These are phyloP conservation scores for Microbotryomycetes sp. DNA, from an alignment of 1,284 basidiomycete species.

Conservation along the genomic window DNA sequence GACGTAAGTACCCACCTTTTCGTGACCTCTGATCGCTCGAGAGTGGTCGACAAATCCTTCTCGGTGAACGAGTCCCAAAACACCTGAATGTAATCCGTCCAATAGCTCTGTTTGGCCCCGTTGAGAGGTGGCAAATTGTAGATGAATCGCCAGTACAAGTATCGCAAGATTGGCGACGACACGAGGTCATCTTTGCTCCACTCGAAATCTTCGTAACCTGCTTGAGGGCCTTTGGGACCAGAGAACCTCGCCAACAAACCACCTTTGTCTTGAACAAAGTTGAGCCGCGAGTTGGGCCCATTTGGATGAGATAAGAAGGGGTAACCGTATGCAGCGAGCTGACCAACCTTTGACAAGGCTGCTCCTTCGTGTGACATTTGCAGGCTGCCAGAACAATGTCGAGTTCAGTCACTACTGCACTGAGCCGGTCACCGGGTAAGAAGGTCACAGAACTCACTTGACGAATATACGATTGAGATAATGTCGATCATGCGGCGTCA, in stretches of 20 bases:
- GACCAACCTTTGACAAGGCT: constrained; percentile 23
- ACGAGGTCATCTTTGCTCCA: constrained; percentile 10
- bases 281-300: constrained; percentile 25
- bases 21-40: constrained; percentile 28
- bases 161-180: constrained; percentile 18
- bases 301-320: constrained; percentile 26
- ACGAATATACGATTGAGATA: constrained; percentile 26
- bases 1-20: constrained; percentile 13
- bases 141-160: constrained; percentile 29
- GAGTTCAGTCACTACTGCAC: neutral
- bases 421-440: neutral
- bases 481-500: constrained; percentile 24
- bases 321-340: constrained; percentile 17
- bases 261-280: neutral
- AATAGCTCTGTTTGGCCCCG: constrained; percentile 22
- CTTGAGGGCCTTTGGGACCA: neutral
- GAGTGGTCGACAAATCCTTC: constrained; percentile 17
- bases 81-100: constrained; percentile 24
- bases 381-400: constrained; percentile 6
- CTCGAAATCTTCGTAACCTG: constrained; percentile 17
- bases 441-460: constrained; percentile 15
- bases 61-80: constrained; percentile 32
- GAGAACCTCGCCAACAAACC: neutral
- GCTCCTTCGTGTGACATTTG: constrained; percentile 25
- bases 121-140: constrained; percentile 18